Base-by-base conservation (phyloP, 2,329 filamentous ascomycete genomes). In the Fonsecaea multimorphosa region DNA sequence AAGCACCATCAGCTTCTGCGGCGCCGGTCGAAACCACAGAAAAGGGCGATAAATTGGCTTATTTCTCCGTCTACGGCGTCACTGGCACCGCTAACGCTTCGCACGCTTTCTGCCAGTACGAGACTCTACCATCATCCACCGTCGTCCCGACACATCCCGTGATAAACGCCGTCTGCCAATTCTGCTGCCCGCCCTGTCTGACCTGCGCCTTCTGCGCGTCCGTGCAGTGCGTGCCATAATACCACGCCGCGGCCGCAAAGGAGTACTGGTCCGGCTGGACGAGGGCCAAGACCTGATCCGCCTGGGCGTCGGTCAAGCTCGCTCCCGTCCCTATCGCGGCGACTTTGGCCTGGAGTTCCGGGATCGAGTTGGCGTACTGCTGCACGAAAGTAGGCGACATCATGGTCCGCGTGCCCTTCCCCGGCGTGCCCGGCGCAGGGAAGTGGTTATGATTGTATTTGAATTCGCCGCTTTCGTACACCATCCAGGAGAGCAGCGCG, bases 381-480 rank as follows among this genome's bases (percentile, higher is more conserved):
- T 79, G 68, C 71, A 89, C 87, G 75, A 79, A 88, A 0, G 76
- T 72, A 0, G 85, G 79, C 59, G 80, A 83, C 76, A 89, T 85
- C 88, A 90, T 90, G 74, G 87, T 88, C 3, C 86, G 79, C 0
- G 91, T 93, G 27, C 91, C 91, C 76, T 93, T 89, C 8, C 91
- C 91, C 0, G 88, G 83, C 0, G 78, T 49, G 16, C 74, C 76
- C 0, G 84, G 84, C 1, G 62, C 66, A 1, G 70, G 70, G 79
- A 76, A 84, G 72, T 87, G 80, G 78, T 93, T 92, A 76, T 82
- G 84, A 77, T 89, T 91, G 83, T 86, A 93, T 72, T 85, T 83
- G 79, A 93, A 91, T 68, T 88, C 83, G 24, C 64, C 86, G 1
- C 86, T 87, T 79, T 96, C 92, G 74, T 88, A 88, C 11, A 89